A percentile compares a stretch with the other conserved stretches of the same genome.
These are phyloP conservation scores for Talaromyces wortmannii DNA, from an alignment of 495 filamentous ascomycete genomes.

Conservation along the genomic window DNA sequence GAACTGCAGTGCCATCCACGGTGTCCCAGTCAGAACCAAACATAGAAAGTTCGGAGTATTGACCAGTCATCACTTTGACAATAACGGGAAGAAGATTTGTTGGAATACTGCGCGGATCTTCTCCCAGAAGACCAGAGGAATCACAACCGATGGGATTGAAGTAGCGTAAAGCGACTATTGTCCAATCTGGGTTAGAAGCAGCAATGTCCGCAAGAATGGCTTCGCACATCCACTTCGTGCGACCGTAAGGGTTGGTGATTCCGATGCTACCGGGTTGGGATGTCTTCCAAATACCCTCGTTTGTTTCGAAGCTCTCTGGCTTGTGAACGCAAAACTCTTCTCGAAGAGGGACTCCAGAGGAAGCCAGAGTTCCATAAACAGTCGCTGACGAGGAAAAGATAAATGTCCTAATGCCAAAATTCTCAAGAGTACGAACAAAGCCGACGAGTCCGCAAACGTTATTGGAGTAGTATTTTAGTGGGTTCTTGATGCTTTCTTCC, in stretches of 20 bases:
- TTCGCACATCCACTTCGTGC: slow-evolving; percentile 61
- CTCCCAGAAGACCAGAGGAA: slow-evolving; percentile 55
- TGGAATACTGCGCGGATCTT: slow-evolving; percentile 54
- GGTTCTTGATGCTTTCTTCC: slow-evolving; percentile 42
- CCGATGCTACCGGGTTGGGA: slow-evolving; percentile 37
- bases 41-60: slow-evolving; percentile 44
- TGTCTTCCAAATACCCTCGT: neutral
- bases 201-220: slow-evolving; percentile 58
- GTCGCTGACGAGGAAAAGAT: slow-evolving; percentile 63
- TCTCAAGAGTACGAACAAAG: slow-evolving; percentile 45
- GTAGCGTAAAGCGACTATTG: slow-evolving; percentile 56
- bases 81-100: slow-evolving; percentile 60
- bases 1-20: slow-evolving; percentile 52
- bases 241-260: slow-evolving; percentile 58
- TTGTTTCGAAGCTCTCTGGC: slow-evolving; percentile 16
- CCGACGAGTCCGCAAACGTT: slow-evolving; percentile 59
- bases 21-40: slow-evolving; percentile 62
- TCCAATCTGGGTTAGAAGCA: slow-evolving; percentile 50
- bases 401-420: slow-evolving; percentile 57
- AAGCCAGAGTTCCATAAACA: slow-evolving; percentile 53
- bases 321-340: slow-evolving; percentile 57
- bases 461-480: slow-evolving; percentile 58
- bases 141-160: slow-evolving; percentile 66
- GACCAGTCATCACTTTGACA: slow-evolving; percentile 51
- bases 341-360: slow-evolving; percentile 43